These are phyloP conservation scores for Tulasnella sp. DNA, from an alignment of 768 basidiomycete species.

Conservation along the genomic window DNA sequence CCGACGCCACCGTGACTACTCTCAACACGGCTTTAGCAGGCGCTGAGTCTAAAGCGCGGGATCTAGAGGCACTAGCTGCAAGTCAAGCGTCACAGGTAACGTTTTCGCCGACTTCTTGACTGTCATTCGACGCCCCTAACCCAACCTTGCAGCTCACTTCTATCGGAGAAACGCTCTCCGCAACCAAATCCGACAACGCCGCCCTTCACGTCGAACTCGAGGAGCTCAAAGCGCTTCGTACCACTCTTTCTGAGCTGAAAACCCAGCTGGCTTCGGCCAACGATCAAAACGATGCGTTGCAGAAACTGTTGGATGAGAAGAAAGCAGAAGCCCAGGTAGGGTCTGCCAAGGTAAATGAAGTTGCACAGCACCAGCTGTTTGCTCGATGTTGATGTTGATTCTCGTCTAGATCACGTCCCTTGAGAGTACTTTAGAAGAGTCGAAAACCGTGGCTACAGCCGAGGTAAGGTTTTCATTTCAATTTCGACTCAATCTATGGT, in stretches of 20 bases:
- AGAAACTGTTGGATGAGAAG: not conserved
- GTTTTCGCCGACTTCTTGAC: not conserved
- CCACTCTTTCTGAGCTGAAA: not conserved
- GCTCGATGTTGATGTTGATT: not conserved
- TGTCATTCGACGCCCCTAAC: not conserved
- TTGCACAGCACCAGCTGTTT: not conserved
- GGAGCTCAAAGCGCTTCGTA: not conserved
- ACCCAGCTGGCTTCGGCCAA: not conserved
- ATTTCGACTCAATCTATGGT: too few relatives aligned
- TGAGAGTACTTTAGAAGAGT: not conserved
- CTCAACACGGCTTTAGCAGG: not conserved
- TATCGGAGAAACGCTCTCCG: not conserved
- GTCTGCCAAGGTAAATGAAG: not conserved
- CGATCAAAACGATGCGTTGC: not conserved
- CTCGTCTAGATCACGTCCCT: not conserved
- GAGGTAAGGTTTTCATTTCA: not conserved
- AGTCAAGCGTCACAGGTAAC: not conserved
- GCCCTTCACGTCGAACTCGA: not conserved
- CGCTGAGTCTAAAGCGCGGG: not conserved
- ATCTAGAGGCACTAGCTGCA: not conserved
- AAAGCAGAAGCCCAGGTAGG: not conserved
- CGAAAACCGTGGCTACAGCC: not conserved
- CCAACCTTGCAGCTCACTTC: not conserved
- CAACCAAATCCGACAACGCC: not conserved
- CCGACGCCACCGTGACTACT: not conserved